Evolutionary conservation across 345 rosid species (phyloP).

Genomic region (Populus davidiana): DNA sequence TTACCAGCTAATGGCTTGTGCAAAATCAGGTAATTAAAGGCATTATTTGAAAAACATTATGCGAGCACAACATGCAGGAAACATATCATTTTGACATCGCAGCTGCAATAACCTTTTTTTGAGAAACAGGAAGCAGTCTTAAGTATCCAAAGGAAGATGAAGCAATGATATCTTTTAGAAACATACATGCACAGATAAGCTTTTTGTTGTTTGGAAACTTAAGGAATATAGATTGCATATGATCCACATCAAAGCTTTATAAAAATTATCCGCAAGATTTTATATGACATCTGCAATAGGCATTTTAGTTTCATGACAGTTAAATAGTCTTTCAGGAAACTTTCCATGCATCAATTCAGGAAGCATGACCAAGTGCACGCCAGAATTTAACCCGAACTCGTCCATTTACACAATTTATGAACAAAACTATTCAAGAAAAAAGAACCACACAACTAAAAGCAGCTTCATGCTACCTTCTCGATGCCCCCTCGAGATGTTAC

Average conservation of each 20-base stretch:
- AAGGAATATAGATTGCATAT: background rate
- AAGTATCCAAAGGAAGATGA: background rate
- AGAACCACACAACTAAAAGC: background rate
- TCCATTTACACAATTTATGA: background rate
- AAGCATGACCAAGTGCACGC: background rate
- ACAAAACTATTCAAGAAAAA: background rate
- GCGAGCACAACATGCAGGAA: background rate
- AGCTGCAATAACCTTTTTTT: background rate
- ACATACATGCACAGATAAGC: background rate
- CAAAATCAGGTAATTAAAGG: background rate
- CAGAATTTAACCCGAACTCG: background rate
- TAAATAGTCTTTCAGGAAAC: background rate
- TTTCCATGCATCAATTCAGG: background rate
- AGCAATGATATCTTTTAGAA: too few relatives aligned
- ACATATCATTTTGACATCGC: background rate
- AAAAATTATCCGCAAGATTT: background rate
- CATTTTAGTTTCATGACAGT: background rate
- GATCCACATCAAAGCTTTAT: background rate
- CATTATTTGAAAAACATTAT: background rate
- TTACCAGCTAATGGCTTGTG: background rate
- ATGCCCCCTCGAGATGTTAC: slow-evolving; percentile 96
- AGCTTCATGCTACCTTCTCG: slow-evolving; percentile 58
- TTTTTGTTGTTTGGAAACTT: background rate
- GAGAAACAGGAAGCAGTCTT: background rate
- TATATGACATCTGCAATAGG: background rate